These are phyloP conservation scores for Abelmoschus esculentus DNA, from an alignment of 345 rosid species.

Conservation along the genomic window DNA sequence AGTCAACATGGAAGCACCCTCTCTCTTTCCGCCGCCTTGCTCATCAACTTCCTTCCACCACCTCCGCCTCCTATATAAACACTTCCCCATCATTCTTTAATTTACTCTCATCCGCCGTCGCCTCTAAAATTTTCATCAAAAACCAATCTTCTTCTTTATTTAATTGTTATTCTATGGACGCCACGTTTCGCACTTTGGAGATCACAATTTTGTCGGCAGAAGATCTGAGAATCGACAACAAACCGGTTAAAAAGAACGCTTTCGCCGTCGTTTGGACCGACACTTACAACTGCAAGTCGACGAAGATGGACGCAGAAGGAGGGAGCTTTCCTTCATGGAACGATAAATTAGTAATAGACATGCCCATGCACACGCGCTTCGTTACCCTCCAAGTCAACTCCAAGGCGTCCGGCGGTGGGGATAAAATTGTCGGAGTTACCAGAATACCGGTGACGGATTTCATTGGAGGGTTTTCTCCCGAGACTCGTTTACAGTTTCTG, in stretches of 20 bases:
- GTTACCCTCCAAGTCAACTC: slow-evolving; percentile 37
- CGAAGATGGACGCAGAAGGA: slow-evolving; percentile 25
- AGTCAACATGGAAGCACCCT: background rate
- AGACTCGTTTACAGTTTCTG: slow-evolving; percentile 46
- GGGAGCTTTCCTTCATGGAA: slow-evolving; percentile 57
- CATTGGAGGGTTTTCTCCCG: slow-evolving; percentile 38
- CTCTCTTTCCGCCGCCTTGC: slow-evolving; percentile 4
- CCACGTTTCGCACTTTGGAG: slow-evolving; percentile 29
- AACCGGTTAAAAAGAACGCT: slow-evolving; percentile 34
- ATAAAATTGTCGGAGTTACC: slow-evolving; percentile 1
- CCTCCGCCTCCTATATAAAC: background rate
- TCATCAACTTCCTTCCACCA: background rate
- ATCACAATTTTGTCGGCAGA: slow-evolving; percentile 50
- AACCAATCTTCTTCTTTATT: too few species aligned
- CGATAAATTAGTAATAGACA: slow-evolving; percentile 34
- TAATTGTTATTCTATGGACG: slow-evolving; percentile 1
- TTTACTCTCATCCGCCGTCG: background rate
- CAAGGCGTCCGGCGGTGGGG: slow-evolving; percentile 14
- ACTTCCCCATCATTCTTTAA: background rate
- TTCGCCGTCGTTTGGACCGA: slow-evolving; percentile 27
- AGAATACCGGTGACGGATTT: slow-evolving; percentile 54
- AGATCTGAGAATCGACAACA: slow-evolving; percentile 38
- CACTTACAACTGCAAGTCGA: background rate
- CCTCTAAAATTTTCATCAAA: background rate
- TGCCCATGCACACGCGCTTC: slow-evolving; percentile 30